Evolutionary conservation across 108 stramenopile species (phyloP).

Genomic region (Skeletonema menzelii): DNA sequence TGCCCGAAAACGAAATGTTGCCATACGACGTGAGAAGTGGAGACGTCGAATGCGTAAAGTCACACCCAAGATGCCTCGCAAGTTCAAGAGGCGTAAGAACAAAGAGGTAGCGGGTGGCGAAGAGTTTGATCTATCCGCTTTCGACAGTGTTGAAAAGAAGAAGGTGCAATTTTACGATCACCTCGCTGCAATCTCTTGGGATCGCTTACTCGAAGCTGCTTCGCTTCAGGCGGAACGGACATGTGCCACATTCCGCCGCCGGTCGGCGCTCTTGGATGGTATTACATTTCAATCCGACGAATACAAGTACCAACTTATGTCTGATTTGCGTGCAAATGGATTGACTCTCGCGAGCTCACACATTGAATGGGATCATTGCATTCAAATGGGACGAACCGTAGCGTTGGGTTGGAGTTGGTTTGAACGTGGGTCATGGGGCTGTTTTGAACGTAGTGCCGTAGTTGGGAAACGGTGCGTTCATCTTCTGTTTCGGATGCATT

Average conservation of each 20-base stretch:
- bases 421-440: constrained; percentile 43
- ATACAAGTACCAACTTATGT: constrained; percentile 38
- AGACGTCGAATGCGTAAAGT: constrained; percentile 16
- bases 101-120: background rate
- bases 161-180: constrained; percentile 41
- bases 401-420: constrained; percentile 51
- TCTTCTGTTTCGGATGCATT: constrained; percentile 45
- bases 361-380: constrained; percentile 45
- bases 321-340: constrained; percentile 33
- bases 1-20: constrained; percentile 35
- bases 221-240: constrained; percentile 31
- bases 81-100: constrained; percentile 12
- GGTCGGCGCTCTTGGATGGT: constrained; percentile 23
- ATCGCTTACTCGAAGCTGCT: constrained; percentile 33
- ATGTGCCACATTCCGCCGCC: constrained; percentile 41
- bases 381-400: constrained; percentile 44
- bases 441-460: constrained; percentile 40
- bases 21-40: constrained; percentile 41
- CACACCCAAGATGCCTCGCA: constrained; percentile 21
- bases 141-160: constrained; percentile 29
- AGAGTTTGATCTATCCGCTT: constrained; percentile 5
- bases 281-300: constrained; percentile 39
- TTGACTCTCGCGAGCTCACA: constrained; percentile 29
- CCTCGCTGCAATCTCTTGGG: constrained; percentile 40
- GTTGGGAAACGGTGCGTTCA: constrained; percentile 42